A percentile compares a stretch with the other conserved stretches of the same genome.
These are phyloP conservation scores for Colletotrichum viniferum DNA, from an alignment of 2,329 filamentous ascomycete genomes.

Conservation along the genomic window DNA sequence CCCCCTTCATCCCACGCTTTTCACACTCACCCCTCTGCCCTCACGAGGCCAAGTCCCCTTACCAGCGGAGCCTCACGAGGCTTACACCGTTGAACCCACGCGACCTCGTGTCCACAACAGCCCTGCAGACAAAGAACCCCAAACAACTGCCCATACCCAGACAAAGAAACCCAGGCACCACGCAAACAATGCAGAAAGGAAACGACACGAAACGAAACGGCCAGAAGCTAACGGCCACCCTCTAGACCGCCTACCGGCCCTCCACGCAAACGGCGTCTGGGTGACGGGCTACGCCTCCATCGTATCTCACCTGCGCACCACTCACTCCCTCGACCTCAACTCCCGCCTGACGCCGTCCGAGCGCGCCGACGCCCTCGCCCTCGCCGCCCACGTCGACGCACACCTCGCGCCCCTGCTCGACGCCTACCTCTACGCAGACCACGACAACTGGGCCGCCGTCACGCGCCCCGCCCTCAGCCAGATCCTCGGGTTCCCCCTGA, in stretches of 20 bases:
- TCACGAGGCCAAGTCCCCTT: background rate
- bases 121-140: constrained; percentile 20
- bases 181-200: background rate
- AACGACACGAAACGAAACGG: background rate
- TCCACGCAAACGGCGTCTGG: constrained; percentile 57
- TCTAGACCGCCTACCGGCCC: constrained; percentile 59
- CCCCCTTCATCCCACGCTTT: constrained; percentile 26
- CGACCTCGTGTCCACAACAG: background rate
- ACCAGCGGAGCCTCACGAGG: background rate
- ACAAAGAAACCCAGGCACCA: background rate
- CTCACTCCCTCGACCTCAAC: constrained; percentile 41
- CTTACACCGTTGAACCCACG: constrained; percentile 26
- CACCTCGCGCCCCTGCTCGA: constrained; percentile 81
- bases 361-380: constrained; percentile 53
- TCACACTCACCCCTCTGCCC: background rate
- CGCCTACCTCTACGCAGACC: constrained; percentile 88
- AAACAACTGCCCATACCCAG: background rate
- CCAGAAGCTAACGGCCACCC: background rate
- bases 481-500: constrained; percentile 84
- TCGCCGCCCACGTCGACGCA: constrained; percentile 73
- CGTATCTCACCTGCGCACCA: constrained; percentile 55
- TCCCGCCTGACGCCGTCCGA: constrained; percentile 41
- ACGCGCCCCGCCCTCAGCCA: constrained; percentile 82
- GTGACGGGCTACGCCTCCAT: constrained; percentile 67
- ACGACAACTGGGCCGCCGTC: constrained; percentile 79